phyloP scores from a whole-genome alignment of 2,329 filamentous ascomycete genomes.

The Cryphonectria radicalis region DNA sequence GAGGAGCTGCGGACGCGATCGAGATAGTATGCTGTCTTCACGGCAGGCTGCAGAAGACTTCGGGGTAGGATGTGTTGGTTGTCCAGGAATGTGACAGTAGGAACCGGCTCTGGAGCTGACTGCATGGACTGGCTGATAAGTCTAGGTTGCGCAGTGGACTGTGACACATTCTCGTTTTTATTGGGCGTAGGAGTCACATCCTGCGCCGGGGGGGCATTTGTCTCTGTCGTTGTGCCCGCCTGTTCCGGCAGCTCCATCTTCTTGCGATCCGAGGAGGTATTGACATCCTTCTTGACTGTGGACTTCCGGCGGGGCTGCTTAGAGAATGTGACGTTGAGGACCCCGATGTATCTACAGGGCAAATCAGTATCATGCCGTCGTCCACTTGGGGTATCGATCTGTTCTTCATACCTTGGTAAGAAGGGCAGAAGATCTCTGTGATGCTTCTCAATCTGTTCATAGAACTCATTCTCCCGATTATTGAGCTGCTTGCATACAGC shows the following conservation, averaged over 20 bases:
- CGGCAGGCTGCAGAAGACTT: slow-evolving; percentile 72
- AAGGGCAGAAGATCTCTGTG: slow-evolving; percentile 91
- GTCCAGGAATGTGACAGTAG: slow-evolving; percentile 91
- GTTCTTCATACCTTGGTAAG: slow-evolving; percentile 70
- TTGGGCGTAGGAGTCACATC: slow-evolving; percentile 30
- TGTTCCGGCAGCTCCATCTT: slow-evolving; percentile 40
- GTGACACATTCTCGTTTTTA: slow-evolving; percentile 28
- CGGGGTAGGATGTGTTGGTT: slow-evolving; percentile 92
- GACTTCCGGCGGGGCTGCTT: slow-evolving; percentile 74
- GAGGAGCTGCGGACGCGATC: slow-evolving; percentile 45
- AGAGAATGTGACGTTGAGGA: slow-evolving; percentile 93
- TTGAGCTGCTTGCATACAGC: slow-evolving; percentile 98
- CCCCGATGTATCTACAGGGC: slow-evolving; percentile 81
- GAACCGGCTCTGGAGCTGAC: slow-evolving; percentile 66
- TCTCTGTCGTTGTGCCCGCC: slow-evolving; percentile 28
- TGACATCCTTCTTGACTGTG: slow-evolving; percentile 55
- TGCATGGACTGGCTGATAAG: slow-evolving; percentile 77
- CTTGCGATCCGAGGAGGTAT: slow-evolving; percentile 41
- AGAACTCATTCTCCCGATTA: slow-evolving; percentile 98
- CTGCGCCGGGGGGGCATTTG: slow-evolving; percentile 30
- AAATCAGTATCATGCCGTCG: slow-evolving; percentile 32
- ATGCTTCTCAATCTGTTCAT: slow-evolving; percentile 90
- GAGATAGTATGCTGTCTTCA: slow-evolving; percentile 30
- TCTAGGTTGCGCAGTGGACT: slow-evolving; percentile 42
- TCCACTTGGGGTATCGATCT: neutral